A percentile compares a stretch with the other conserved stretches of the same genome.
Evolutionary conservation across 2,329 filamentous ascomycete species (phyloP).

Genomic region (Boeremia lycopersici): DNA sequence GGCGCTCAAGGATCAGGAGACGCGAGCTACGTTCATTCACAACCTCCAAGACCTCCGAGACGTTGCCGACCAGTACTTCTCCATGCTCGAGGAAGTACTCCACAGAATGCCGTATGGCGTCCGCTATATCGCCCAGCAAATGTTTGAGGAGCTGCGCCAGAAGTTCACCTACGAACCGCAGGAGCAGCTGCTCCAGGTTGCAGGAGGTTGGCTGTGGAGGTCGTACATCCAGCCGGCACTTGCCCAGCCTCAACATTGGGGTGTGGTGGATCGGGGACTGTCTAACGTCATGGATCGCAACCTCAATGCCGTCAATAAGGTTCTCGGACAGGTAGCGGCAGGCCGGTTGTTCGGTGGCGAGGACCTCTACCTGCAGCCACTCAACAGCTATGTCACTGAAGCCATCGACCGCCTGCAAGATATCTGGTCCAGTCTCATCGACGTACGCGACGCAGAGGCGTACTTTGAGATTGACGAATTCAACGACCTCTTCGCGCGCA

Average conservation of each 20-base stretch:
- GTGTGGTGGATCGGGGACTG: constrained; percentile 86
- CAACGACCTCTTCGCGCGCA: constrained; percentile 95
- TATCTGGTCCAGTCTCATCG: constrained; percentile 78
- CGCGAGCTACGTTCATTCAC: constrained; percentile 88
- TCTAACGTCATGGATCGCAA: constrained; percentile 94
- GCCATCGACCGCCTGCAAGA: constrained; percentile 79
- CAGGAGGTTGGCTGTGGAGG: constrained; percentile 91
- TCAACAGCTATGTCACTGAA: constrained; percentile 89
- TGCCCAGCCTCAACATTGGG: constrained; percentile 87
- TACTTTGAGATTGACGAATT: constrained; percentile 99
- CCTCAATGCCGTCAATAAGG: constrained; percentile 86
- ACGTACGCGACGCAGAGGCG: constrained; percentile 82
- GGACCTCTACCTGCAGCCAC: constrained; percentile 91
- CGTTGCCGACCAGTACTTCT: constrained; percentile 89
- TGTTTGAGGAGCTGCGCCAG: constrained; percentile 76
- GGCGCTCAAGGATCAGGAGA: constrained; percentile 95
- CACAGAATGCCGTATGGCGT: constrained; percentile 92
- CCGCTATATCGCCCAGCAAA: constrained; percentile 84
- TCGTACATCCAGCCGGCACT: constrained; percentile 91
- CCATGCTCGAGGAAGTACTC: constrained; percentile 78
- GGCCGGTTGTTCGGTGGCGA: constrained; percentile 91
- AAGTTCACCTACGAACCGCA: constrained; percentile 82
- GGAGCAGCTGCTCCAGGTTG: constrained; percentile 78
- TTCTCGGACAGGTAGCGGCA: constrained; percentile 85
- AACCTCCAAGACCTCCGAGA: constrained; percentile 93